phyloP scores from a whole-genome alignment of 1,284 basidiomycete species.

The Moesziomyces parantarcticus region DNA sequence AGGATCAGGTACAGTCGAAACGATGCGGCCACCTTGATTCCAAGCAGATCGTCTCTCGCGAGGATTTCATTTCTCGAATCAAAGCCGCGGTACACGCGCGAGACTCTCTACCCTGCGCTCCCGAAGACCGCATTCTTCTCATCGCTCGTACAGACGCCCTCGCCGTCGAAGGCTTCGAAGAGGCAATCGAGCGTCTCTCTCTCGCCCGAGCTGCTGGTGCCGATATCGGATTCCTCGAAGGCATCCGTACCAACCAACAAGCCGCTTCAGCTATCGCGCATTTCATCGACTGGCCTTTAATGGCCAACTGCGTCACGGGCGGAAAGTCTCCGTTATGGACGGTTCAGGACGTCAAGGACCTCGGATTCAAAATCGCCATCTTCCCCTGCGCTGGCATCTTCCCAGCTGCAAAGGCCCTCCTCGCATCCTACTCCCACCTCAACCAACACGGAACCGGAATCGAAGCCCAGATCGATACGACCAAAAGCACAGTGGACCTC shows the following conservation, averaged over 20 bases:
- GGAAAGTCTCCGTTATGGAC: conserved; percentile 44
- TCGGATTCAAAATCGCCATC: conserved; percentile 50
- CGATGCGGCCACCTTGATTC: conserved; percentile 83
- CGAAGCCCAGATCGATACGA: conserved; percentile 18
- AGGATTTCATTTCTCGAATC: conserved; percentile 80
- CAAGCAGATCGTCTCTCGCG: conserved; percentile 81
- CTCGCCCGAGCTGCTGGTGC: conserved; percentile 80
- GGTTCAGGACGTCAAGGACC: conserved; percentile 7
- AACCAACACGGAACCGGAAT: conserved; percentile 66
- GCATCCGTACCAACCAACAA: conserved; percentile 73
- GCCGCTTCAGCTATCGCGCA: conserved; percentile 76
- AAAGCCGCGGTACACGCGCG: conserved; percentile 74
- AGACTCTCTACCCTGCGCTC: conserved; percentile 72
- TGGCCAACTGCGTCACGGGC: conserved; percentile 47
- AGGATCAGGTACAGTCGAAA: conserved; percentile 83
- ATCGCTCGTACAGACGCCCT: conserved; percentile 85
- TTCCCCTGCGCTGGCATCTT: conserved; percentile 51
- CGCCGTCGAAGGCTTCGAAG: conserved; percentile 82
- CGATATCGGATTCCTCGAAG: conserved; percentile 86
- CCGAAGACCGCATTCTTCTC: conserved; percentile 78
- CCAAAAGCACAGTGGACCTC: conserved; percentile 12
- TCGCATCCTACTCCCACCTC: conserved; percentile 34
- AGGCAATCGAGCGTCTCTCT: conserved; percentile 77
- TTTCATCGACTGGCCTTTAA: conserved; percentile 68
- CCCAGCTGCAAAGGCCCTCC: conserved; percentile 25